Evolutionary conservation across 2,329 filamentous ascomycete species (phyloP).

Genomic region (Aspergillus awamori): DNA sequence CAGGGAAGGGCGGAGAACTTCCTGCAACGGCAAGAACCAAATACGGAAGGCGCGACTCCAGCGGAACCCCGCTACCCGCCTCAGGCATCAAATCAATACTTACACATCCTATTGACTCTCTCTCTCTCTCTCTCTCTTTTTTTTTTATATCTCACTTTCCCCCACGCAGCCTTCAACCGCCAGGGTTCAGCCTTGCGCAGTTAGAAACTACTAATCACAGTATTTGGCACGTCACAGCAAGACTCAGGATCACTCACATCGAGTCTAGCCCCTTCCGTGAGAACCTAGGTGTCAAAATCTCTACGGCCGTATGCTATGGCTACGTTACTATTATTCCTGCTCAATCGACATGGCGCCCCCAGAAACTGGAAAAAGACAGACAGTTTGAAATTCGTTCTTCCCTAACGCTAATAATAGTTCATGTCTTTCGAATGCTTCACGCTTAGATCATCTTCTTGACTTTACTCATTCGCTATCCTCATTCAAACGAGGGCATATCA

Average conservation of each 20-base stretch:
- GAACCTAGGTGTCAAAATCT: background rate
- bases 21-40: background rate
- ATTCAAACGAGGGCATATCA: conserved; percentile 35
- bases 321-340: background rate
- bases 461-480: background rate
- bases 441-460: background rate
- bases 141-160: no score
- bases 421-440: background rate
- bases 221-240: background rate
- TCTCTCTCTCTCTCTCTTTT: no score
- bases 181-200: background rate
- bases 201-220: background rate
- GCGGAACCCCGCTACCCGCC: background rate
- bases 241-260: background rate
- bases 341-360: background rate
- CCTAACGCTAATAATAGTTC: background rate
- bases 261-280: background rate
- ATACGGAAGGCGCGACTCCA: background rate
- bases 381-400: background rate
- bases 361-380: background rate
- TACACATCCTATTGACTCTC: background rate
- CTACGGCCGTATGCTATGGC: background rate
- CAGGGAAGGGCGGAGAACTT: background rate
- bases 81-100: background rate
- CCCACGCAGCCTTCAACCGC: no score